Evolutionary conservation across 305 asterid species (phyloP), one percentile per base, ranked within the genome.

Genomic region (Fraxinus xanthoxyloides): DNA sequence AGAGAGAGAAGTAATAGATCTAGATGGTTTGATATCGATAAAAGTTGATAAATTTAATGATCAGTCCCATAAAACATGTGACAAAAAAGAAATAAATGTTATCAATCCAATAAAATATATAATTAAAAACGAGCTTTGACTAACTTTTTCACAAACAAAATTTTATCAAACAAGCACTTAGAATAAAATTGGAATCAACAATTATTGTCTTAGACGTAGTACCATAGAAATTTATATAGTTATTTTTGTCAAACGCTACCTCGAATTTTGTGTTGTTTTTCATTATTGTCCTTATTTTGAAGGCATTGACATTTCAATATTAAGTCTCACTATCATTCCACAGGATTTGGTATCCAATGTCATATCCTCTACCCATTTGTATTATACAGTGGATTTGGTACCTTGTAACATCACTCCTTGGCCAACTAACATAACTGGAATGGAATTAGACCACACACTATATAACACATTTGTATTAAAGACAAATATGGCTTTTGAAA

Each of bases 401-500:
- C 89, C 86, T 65, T 35, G 78, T 43, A 56, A 75, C 77, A 70
- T 79, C 76, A 40, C 81, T 48, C 51, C 7, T 63, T 63, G 30
- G 84, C 87, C 86, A 79, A 83, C 77, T 43, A 76, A 75, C 40
- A 65, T 56, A 81, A 76, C 84, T 34, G 43, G 24, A 28, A 19
- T 34, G 65, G 89, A 87, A 81, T 87, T 69, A 3, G 88, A 87
- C 88, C 77, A 70, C 83, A 80, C 88, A 48, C 21, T 3, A 56
- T 19, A 12, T 19, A 34, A 10, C 10, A 32, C 63, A 65, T 72
- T 80, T 84, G 40, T 2, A 54, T 82, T 75, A 35, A 84, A 82
- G 87, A 84, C 86, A 81, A 83, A 77, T 12, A 38, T 75, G n/a
- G 46, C 77, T 80, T 73, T 48, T 82, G 85, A 90, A 84, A 86